phyloP scores from a whole-genome alignment of 1,139 yeast genomes.

The Ashbya aceris region DNA sequence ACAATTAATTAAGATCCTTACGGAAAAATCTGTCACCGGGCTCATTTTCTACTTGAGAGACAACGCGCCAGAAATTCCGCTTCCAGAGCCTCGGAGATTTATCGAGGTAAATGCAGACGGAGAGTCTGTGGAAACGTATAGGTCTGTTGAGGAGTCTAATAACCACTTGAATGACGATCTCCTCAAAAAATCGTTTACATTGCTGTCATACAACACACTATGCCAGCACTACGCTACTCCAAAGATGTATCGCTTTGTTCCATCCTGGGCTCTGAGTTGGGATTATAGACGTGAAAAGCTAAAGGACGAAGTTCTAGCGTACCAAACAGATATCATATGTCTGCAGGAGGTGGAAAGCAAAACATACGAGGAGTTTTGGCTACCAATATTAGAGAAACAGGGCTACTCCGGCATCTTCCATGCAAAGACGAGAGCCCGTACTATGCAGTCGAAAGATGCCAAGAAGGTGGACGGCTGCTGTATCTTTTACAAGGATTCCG shows the following conservation, averaged over 20 bases:
- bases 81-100: slow-evolving; percentile 77
- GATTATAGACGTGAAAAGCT: slow-evolving; percentile 75
- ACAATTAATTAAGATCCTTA: slow-evolving; percentile 53
- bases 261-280: slow-evolving; percentile 96
- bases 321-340: slow-evolving; percentile 71
- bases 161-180: slow-evolving; percentile 25
- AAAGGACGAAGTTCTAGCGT: slow-evolving; percentile 58
- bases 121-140: slow-evolving; percentile 40
- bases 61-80: slow-evolving; percentile 55
- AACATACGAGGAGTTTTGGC: slow-evolving; percentile 80
- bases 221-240: slow-evolving; percentile 96
- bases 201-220: slow-evolving; percentile 80
- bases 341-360: slow-evolving; percentile 92
- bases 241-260: slow-evolving; percentile 86
- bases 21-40: slow-evolving; percentile 81
- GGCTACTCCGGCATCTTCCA: slow-evolving; percentile 81
- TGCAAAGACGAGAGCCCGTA: slow-evolving; percentile 85
- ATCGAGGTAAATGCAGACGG: slow-evolving; percentile 69
- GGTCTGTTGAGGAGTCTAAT: slow-evolving; percentile 29
- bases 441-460: slow-evolving; percentile 76
- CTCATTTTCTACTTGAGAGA: slow-evolving; percentile 76
- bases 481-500: slow-evolving; percentile 62
- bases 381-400: slow-evolving; percentile 55
- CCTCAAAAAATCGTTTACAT: slow-evolving; percentile 46
- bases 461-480: slow-evolving; percentile 98